Evolutionary conservation across 805 yeast genomes (phyloP), one percentile per base, ranked within the genome.

Genomic region (Yamadazyma olivae): DNA sequence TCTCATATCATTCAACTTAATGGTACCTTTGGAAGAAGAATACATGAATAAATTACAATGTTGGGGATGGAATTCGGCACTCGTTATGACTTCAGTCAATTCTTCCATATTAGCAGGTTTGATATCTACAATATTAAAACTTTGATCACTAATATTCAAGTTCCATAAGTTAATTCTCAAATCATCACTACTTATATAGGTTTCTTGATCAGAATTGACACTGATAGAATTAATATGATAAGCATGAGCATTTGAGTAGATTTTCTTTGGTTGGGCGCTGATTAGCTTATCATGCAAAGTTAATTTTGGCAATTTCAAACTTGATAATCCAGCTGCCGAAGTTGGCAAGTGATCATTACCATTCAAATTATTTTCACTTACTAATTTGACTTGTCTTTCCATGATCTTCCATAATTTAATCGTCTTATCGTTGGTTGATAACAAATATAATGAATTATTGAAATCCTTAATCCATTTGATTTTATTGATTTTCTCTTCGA

Each of bases 61-160:
- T 30, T 70, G 64, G 12, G 99, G 99, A 61, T 95, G 98, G 68
- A 93, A 93, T 59, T 90, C 96, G 2, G 98, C 95, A 53, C 90
- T 77, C 13, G 99, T 93, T 46, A 93, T 91, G 35, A 93, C 99
- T 62, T 93, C 99, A 7, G 99, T 91, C 51, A 93, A 75, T 65
- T 93, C 99, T 68, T 93, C 99, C 99, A 93, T 95, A 62, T 89
- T 89, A 5, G 89, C 86, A 7, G 99, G 99, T 60, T 95, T 89
- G 54, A 93, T 93, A 64, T 93, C 99, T 40, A 93, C 98, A 47
- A 93, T 93, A 61, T 93, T 95, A 65, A 93, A 93, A 51, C 90
- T 79, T 66, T 91, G 96, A 62, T 91, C 96, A 15, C 96, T 88
- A 49, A 89, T 85, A 36, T 87, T 89, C 48, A 90, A 71, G 61